A percentile compares a stretch with the other conserved stretches of the same genome.
Conservation (phyloP, 768 basidiomycete genomes). For the Auriscalpium orientale region DNA sequence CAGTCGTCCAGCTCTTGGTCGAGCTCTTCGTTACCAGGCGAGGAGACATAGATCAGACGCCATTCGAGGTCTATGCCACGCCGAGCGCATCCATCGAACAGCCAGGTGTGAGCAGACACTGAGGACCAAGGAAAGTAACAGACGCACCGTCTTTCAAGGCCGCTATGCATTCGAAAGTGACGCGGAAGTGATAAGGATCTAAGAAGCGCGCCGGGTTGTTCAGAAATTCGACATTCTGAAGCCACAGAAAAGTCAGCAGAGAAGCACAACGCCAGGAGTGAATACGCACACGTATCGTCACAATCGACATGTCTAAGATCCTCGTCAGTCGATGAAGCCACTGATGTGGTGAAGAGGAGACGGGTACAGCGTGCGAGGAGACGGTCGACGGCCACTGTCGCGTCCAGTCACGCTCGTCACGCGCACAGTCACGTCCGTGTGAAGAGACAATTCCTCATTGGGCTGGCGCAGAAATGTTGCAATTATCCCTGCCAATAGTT, state of each 20-base stretch:
- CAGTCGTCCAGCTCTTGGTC: constrained; percentile 98
- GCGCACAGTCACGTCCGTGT: not conserved
- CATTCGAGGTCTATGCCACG: constrained; percentile 80
- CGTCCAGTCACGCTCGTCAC: no score
- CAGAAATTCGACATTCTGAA: constrained; percentile 78
- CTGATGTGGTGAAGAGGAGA: not conserved
- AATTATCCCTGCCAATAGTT: no score
- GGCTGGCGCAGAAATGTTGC: no score
- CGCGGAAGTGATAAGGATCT: constrained; percentile 86
- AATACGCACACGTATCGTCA: constrained; percentile 15
- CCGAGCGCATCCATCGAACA: not conserved
- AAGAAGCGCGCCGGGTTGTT: constrained; percentile 91
- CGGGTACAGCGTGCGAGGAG: no score
- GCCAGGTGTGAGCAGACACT: not conserved
- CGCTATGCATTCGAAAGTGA: constrained; percentile 96
- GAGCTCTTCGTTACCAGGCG: constrained; percentile 81
- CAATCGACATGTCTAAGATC: constrained; percentile 11
- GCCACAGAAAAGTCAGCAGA: not conserved
- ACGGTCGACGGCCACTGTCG: not conserved
- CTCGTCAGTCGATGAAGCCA: not conserved
- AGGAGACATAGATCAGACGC: constrained; percentile 95
- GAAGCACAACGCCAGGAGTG: not conserved
- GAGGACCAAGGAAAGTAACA: not conserved
- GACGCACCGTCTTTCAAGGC: constrained; percentile 76
- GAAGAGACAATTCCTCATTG: not conserved